Evolutionary conservation across 768 basidiomycete species (phyloP).

Genomic region (Ephemerocybe angulata): DNA sequence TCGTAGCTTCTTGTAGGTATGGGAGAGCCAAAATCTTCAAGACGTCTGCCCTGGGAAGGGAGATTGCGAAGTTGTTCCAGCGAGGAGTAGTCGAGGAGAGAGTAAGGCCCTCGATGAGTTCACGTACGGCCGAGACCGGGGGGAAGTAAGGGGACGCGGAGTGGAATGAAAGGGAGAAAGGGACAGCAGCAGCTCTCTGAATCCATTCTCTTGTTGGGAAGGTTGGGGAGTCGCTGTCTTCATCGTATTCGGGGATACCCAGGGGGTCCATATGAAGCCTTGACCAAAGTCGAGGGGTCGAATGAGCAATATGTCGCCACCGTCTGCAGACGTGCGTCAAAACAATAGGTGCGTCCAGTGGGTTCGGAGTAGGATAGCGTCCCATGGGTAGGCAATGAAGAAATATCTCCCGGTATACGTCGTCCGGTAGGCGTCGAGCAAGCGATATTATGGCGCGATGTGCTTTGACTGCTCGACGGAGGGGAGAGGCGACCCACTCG

Average conservation of each 20-base stretch:
- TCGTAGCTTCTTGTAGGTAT: too few species aligned
- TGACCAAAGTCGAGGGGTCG: constrained; percentile 18
- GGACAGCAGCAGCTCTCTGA: too few species aligned
- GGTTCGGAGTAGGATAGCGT: not conserved
- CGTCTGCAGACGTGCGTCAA: constrained; percentile 15
- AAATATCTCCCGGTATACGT: constrained; percentile 17
- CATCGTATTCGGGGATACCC: not conserved
- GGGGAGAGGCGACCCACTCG: too few species aligned
- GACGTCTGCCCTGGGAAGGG: too few species aligned
- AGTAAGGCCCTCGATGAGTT: too few species aligned
- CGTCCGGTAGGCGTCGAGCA: constrained; percentile 15
- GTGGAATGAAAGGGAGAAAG: too few species aligned
- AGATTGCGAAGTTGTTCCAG: too few species aligned
- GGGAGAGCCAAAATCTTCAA: too few species aligned
- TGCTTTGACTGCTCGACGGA: not conserved
- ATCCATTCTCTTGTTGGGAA: too few species aligned
- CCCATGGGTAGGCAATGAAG: constrained; percentile 16
- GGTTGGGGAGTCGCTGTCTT: not conserved
- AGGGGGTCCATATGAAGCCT: constrained; percentile 9
- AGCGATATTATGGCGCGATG: constrained; percentile 11
- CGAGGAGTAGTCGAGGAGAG: too few species aligned
- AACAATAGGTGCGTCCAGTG: constrained; percentile 13
- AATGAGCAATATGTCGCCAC: constrained; percentile 16
- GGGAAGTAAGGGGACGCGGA: too few species aligned
- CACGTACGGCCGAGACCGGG: too few species aligned